phyloP scores from a whole-genome alignment of 495 filamentous ascomycete genomes.

The Aspergillus bertholletiae region DNA sequence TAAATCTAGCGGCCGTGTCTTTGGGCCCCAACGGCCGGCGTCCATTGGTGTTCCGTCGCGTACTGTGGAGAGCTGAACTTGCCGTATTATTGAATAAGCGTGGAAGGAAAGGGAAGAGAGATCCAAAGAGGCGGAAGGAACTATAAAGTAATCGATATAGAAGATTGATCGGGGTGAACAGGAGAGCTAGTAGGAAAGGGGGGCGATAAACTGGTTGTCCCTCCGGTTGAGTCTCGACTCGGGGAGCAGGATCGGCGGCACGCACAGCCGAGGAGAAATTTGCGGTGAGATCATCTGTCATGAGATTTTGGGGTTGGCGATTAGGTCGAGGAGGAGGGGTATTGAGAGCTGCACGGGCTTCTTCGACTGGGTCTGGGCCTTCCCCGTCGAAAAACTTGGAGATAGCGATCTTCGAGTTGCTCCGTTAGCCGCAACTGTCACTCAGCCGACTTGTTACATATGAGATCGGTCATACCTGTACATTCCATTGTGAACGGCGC shows the following conservation, averaged over 20 bases:
- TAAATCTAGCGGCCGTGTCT: constrained; percentile 84
- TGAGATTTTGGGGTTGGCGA: constrained; percentile 50
- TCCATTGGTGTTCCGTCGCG: constrained; percentile 61
- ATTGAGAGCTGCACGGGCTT: constrained; percentile 62
- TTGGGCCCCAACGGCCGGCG: constrained; percentile 72
- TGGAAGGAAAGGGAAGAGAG: constrained; percentile 81
- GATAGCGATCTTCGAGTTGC: constrained; percentile 70
- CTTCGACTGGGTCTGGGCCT: constrained; percentile 73
- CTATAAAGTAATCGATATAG: constrained; percentile 65
- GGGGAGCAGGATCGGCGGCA: constrained; percentile 58
- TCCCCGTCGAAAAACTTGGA: constrained; percentile 98
- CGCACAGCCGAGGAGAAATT: constrained; percentile 29
- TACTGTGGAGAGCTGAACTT: constrained; percentile 46
- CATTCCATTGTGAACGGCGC: constrained; percentile 90
- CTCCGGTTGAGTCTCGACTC: constrained; percentile 73
- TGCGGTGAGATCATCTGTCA: constrained; percentile 60
- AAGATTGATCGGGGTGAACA: constrained; percentile 80
- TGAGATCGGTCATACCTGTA: constrained; percentile 71
- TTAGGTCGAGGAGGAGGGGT: constrained; percentile 53
- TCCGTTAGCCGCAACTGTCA: neutral
- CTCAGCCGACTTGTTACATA: no score
- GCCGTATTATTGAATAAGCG: constrained; percentile 54
- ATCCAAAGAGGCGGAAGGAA: constrained; percentile 62
- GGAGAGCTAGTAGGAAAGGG: constrained; percentile 67
- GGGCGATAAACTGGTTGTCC: constrained; percentile 60